These are phyloP conservation scores for Zygnema cylindricum DNA, from an alignment of 139 green algal genomes.

Conservation along the genomic window DNA sequence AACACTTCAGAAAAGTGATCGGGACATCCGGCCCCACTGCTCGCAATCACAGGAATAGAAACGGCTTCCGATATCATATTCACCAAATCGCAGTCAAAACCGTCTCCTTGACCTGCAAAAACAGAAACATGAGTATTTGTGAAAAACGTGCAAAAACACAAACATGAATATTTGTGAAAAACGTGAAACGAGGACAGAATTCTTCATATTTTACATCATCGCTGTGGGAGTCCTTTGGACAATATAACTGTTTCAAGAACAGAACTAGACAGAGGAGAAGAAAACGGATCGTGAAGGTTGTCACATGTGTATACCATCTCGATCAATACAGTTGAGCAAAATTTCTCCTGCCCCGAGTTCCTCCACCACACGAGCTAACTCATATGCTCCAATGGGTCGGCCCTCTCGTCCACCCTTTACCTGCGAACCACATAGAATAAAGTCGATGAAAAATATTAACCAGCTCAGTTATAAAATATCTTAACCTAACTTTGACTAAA, in stretches of 20 bases:
- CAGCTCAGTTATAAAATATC: too few species aligned
- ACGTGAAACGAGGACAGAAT: neutral
- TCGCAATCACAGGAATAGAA: constrained; percentile 96
- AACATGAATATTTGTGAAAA: neutral
- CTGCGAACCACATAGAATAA: neutral
- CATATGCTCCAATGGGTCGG: constrained; percentile 86
- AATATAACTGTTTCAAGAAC: neutral
- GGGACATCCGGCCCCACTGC: constrained; percentile 86
- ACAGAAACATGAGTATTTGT: neutral
- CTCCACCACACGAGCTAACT: constrained; percentile 89
- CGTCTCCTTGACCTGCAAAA: constrained; percentile 61
- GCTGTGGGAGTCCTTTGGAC: neutral
- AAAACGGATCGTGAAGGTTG: too few species aligned
- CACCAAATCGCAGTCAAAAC: constrained; percentile 96
- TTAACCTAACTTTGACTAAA: too few species aligned
- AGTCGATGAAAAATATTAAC: too few species aligned
- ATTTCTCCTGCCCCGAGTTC: constrained; percentile 96
- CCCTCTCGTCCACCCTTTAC: constrained; percentile 90
- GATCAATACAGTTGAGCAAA: constrained; percentile 98
- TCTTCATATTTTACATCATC: neutral
- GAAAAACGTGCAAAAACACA: neutral
- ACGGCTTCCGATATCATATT: constrained; percentile 85
- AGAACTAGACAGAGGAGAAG: too few species aligned
- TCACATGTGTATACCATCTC: too few species aligned
- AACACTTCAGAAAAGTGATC: constrained; percentile 92